A percentile compares a stretch with the other conserved stretches of the same genome.
Conservation (phyloP, 1,139 yeast species). For the Sugiyamaella paludigena region DNA sequence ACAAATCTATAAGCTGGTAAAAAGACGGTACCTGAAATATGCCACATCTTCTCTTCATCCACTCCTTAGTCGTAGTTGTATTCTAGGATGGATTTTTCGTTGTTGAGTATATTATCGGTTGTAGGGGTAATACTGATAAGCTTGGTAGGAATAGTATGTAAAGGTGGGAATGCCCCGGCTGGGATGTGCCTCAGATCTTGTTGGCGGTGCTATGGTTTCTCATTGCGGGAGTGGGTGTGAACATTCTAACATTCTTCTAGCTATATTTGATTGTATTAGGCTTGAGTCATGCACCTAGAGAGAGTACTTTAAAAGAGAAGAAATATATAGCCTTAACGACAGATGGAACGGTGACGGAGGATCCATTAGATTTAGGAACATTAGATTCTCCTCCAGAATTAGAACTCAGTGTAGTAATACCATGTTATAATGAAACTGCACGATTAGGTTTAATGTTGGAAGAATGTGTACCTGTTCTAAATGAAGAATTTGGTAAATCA, state of each 20-base stretch:
- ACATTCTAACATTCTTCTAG: conserved; percentile 11
- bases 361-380: conserved; percentile 25
- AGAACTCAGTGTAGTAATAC: conserved; percentile 70
- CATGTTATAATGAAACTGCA: conserved; percentile 83
- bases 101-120: background rate
- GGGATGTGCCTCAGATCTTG: no score
- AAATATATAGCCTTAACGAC: conserved; percentile 44
- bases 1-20: no score
- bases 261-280: conserved; percentile 46
- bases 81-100: background rate
- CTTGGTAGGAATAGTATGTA: background rate
- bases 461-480: conserved; percentile 65
- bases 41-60: no score
- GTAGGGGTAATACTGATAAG: background rate
- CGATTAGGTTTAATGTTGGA: conserved; percentile 73
- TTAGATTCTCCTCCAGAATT: conserved; percentile 21
- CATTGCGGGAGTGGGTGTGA: no score
- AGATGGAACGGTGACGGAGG: conserved; percentile 31
- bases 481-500: conserved; percentile 33
- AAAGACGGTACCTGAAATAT: no score
- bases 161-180: no score
- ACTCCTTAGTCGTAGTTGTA: no score
- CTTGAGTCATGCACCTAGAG: conserved; percentile 64
- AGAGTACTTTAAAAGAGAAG: conserved; percentile 52
- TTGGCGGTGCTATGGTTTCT: no score